Evolutionary conservation across 2,329 filamentous ascomycete species (phyloP), one percentile per base, ranked within the genome.

Genomic region (Didymella lethalis): DNA sequence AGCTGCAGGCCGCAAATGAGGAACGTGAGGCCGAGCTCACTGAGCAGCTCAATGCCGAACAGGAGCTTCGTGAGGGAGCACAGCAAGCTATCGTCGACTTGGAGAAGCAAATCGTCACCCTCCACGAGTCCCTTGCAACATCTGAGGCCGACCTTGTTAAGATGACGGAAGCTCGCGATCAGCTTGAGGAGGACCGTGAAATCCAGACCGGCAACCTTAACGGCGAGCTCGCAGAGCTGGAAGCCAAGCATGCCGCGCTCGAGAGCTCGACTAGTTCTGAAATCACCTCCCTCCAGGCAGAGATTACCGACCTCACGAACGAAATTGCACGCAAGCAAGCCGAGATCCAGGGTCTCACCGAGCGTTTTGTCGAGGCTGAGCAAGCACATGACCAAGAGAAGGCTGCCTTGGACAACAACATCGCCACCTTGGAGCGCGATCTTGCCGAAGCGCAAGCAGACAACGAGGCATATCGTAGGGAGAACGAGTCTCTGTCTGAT

Each of bases 251-350:
- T 43, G 61, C 65, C 3, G 70, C 70, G 4, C 57, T 78, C 10
- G 71, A 76, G 58, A 71, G 67, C 32, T 68, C 68, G 0, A 69
- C 72, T 32, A 71, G 68, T 41, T 73, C 68, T 3, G 70, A 69
- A 20, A 76, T 76, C 45, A 65, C 64, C 3, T 67, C 71, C 7
- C 64, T 77, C 3, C 66, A 74, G 41, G 71, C 73, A 25, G 76
- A 78, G 46, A 80, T 82, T 56, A 71, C 70, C 4, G 74, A 76
- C 26, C 77, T 80, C 63, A 76, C 75, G 55, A 77, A 79, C 50
- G 70, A 78, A 11, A 69, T 80, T 20, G 69, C 71, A 12, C 74
- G 73, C 11, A 73, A 76, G 36, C 75, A 79, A 45, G 66, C 68
- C 46, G 74, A 79, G 45, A 78, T 81, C 53, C 70, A 72, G 16